Evolutionary conservation across 305 asterid genomes (phyloP).

Genomic region (Fraxinus ornus): DNA sequence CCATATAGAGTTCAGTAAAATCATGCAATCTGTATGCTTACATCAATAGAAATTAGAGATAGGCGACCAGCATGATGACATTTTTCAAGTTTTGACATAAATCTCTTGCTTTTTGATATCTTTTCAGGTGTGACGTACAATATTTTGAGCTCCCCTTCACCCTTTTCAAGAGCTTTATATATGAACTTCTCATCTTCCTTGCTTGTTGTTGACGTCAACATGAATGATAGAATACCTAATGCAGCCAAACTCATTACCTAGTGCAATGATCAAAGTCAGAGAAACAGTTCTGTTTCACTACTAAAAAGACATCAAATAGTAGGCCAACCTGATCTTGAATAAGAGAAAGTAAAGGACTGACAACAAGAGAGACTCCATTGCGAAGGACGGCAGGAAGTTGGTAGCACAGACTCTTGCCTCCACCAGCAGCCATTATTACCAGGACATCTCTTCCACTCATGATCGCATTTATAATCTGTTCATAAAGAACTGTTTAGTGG

Average conservation of each 20-base stretch:
- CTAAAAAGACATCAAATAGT: neutral
- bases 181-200: slow-evolving; percentile 89
- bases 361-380: slow-evolving; percentile 80
- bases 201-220: slow-evolving; percentile 77
- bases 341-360: slow-evolving; percentile 93
- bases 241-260: slow-evolving; percentile 96
- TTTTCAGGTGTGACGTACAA: slow-evolving; percentile 94
- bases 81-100: slow-evolving; percentile 93
- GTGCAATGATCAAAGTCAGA: slow-evolving; percentile 30
- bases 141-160: slow-evolving; percentile 76
- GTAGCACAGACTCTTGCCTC: slow-evolving; percentile 95
- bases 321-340: slow-evolving; percentile 88
- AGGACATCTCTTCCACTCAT: slow-evolving; percentile 87
- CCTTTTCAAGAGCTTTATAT: slow-evolving; percentile 86
- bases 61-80: slow-evolving; percentile 88
- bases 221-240: slow-evolving; percentile 77
- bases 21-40: slow-evolving; percentile 36
- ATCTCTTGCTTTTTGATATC: slow-evolving; percentile 96
- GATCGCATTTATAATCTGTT: slow-evolving; percentile 77
- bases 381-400: slow-evolving; percentile 92
- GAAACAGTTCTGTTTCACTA: slow-evolving; percentile 8
- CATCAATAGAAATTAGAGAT: slow-evolving; percentile 89
- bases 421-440: slow-evolving; percentile 98
- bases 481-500: slow-evolving; percentile 1
- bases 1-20: slow-evolving; percentile 2